Conservation (phyloP, 306 rosid genomes). For the Glycine tomentella region DNA sequence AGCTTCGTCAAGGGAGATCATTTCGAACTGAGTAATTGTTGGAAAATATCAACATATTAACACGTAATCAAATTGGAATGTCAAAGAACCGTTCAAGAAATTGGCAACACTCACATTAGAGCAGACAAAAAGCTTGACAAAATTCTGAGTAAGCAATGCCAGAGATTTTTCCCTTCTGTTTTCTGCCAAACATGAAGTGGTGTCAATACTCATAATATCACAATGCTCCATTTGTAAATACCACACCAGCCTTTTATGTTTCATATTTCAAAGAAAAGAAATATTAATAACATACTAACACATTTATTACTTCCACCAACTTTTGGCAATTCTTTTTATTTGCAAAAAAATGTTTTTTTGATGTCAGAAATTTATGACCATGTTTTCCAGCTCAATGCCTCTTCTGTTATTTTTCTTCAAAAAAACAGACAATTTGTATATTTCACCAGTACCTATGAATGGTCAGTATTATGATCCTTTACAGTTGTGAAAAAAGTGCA, state of each 20-base stretch:
- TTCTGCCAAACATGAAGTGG: conserved; percentile 53
- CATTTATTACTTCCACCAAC: not conserved
- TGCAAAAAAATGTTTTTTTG: too few relatives aligned
- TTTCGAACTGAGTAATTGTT: conserved; percentile 50
- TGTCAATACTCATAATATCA: conserved; percentile 24
- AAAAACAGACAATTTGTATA: too few relatives aligned
- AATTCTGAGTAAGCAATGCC: conserved; percentile 80
- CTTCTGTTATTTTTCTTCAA: too few relatives aligned
- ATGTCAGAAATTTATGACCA: too few relatives aligned
- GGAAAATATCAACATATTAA: conserved; percentile 26
- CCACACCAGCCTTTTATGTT: not conserved
- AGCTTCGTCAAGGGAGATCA: conserved; percentile 84
- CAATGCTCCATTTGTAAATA: not conserved
- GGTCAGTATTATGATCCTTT: too few relatives aligned
- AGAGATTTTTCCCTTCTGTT: conserved; percentile 79
- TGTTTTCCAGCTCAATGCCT: too few relatives aligned
- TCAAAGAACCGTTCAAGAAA: not conserved
- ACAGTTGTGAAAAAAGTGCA: too few relatives aligned
- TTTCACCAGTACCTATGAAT: too few relatives aligned
- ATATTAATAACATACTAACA: not conserved
- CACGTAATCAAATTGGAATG: not conserved
- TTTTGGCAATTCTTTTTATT: not conserved
- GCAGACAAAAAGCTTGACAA: conserved; percentile 88
- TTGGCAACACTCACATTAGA: conserved; percentile 59
- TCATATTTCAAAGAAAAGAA: not conserved